These are phyloP conservation scores for Hordeum pubiflorum DNA, from an alignment of 202 grass and related monocot genomes.

Conservation along the genomic window DNA sequence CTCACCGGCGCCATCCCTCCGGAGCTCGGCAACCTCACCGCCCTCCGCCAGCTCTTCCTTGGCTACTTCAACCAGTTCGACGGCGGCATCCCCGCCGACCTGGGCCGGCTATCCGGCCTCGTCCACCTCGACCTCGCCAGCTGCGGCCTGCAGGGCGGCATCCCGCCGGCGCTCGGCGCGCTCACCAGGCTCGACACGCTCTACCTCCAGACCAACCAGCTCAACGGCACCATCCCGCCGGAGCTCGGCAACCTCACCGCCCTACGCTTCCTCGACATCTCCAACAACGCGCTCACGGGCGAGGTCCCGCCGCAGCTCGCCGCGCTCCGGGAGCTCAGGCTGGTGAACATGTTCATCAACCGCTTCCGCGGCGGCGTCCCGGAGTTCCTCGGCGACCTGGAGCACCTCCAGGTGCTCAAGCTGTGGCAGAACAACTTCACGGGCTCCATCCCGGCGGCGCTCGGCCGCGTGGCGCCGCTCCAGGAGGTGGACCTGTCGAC, in stretches of 20 bases:
- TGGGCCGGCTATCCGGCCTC: constrained; percentile 40
- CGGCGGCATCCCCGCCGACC: constrained; percentile 44
- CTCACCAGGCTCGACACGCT: constrained; percentile 70
- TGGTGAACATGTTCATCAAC: constrained; percentile 88
- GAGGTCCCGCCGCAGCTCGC: constrained; percentile 58
- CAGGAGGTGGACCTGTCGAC: constrained; percentile 74
- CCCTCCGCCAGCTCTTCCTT: constrained; percentile 56
- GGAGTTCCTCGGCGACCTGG: constrained; percentile 41
- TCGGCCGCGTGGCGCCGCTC: constrained; percentile 42
- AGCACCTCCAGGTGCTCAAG: constrained; percentile 47
- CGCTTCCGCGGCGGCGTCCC: constrained; percentile 67
- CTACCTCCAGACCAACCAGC: constrained; percentile 78
- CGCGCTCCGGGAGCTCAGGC: constrained; percentile 25
- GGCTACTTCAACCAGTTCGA: constrained; percentile 82
- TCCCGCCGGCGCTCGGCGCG: constrained; percentile 43
- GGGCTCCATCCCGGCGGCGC: constrained; percentile 39
- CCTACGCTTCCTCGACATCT: constrained; percentile 65
- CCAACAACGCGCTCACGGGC: constrained; percentile 76
- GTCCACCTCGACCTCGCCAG: constrained; percentile 77
- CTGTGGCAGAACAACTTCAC: constrained; percentile 96
- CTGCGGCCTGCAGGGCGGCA: constrained; percentile 56
- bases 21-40: constrained; percentile 47
- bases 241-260: constrained; percentile 63
- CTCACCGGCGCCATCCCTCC: constrained; percentile 44
- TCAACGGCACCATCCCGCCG: constrained; percentile 46